phyloP scores from a whole-genome alignment of 352 stramenopile species.

The Elongisporangium anandrum region DNA sequence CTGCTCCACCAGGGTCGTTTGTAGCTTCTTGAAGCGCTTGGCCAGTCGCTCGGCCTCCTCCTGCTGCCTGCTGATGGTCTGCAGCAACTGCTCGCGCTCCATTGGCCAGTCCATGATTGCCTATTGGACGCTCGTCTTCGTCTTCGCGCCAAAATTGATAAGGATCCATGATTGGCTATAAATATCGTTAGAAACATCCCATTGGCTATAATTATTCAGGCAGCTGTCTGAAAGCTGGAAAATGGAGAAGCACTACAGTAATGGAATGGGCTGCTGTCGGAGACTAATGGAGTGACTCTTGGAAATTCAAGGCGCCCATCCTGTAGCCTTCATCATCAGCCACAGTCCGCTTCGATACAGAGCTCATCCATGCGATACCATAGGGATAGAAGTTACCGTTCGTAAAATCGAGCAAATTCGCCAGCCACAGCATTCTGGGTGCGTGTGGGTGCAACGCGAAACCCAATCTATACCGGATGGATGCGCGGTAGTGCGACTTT shows the following conservation, averaged over 20 bases:
- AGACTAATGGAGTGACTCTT: neutral
- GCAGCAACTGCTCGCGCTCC: slow-evolving; percentile 41
- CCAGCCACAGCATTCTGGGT: neutral
- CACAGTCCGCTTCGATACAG: neutral
- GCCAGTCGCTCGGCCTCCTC: slow-evolving; percentile 28
- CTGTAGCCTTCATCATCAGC: neutral
- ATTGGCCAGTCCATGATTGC: slow-evolving; percentile 21
- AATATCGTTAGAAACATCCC: neutral
- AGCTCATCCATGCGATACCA: neutral
- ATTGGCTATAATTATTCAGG: neutral
- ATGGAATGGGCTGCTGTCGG: neutral
- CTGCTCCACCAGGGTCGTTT: slow-evolving; percentile 58
- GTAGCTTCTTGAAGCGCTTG: slow-evolving; percentile 59
- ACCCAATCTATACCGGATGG: neutral
- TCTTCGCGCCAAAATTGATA: neutral
- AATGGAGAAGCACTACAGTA: too few species aligned
- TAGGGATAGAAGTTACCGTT: neutral
- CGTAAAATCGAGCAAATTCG: neutral
- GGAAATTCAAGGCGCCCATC: neutral
- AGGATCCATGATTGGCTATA: neutral
- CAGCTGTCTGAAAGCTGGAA: neutral
- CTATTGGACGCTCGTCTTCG: neutral
- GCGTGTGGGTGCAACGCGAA: neutral
- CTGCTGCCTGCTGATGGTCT: slow-evolving; percentile 40
- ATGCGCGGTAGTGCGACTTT: neutral